phyloP scores from a whole-genome alignment of 2,329 filamentous ascomycete species.

The Curvularia sp. region DNA sequence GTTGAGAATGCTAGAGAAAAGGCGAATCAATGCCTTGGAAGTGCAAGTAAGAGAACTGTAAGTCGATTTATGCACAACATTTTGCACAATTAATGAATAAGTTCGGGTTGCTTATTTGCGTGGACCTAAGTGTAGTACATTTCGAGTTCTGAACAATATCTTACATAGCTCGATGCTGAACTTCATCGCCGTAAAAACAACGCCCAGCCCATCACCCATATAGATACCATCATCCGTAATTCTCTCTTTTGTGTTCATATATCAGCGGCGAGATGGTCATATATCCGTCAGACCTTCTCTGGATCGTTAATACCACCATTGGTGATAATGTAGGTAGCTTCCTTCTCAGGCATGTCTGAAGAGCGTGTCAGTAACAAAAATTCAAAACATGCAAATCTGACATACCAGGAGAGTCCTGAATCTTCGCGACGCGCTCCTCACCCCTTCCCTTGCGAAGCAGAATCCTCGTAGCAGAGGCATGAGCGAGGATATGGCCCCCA shows the following conservation, averaged over 20 bases:
- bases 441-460: constrained; percentile 72
- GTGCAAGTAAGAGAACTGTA: neutral
- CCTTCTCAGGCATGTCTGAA: constrained; percentile 70
- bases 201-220: neutral
- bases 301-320: constrained; percentile 72
- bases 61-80: neutral
- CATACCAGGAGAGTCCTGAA: constrained; percentile 70
- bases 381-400: constrained; percentile 11
- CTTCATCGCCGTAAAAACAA: neutral
- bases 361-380: constrained; percentile 26
- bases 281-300: constrained; percentile 61
- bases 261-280: neutral
- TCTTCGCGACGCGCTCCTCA: constrained; percentile 73
- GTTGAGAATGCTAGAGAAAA: neutral
- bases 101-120: neutral
- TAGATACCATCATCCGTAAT: neutral
- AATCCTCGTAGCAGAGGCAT: constrained; percentile 71
- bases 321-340: constrained; percentile 74
- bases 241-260: neutral
- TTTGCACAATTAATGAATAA: neutral
- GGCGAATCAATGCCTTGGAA: neutral
- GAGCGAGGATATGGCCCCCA: constrained; percentile 72
- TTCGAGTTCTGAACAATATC: neutral
- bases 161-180: neutral
- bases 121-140: neutral